Evolutionary conservation across 495 filamentous ascomycete genomes (phyloP), one percentile per base, ranked within the genome.

Genomic region (Acidiella bohemica): DNA sequence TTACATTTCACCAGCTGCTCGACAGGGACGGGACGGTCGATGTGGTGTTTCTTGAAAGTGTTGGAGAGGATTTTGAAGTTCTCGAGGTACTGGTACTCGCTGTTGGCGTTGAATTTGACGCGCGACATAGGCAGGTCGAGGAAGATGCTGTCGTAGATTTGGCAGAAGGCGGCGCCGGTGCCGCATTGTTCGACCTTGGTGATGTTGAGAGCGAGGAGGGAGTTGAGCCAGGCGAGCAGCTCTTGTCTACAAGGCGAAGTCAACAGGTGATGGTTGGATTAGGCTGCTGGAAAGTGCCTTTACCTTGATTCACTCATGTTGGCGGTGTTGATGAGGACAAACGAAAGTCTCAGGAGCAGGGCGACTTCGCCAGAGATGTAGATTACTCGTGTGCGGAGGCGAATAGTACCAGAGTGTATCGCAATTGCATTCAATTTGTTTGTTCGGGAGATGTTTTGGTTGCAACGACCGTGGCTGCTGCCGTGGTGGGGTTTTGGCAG

Each of bases 121-220:
- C 81, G 78, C 28, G 78, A 72, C 90, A 97, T 96, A 42, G 90
- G 85, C 21, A 97, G 75, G 64, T 97, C 90, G 64, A 76, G 80
- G 69, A 80, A 96, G 58, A 97, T 94, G 57, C 84, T 93, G 60
- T 97, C 90, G 60, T 94, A 93, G 49, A 97, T 67, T 64, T 97
- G 90, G 66, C 90, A 96, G 49, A 94, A 69, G 24, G 88, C 87
- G 55, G 90, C 92, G 60, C 90, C 90, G 52, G 90, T 96, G 53
- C 90, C 90, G 63, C 90, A 95, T 70, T 97, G 92, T 64, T 97
- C 90, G 58, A 97, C 81, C 64, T 93, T 95, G 58, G 88, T 95
- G 42, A 97, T 75, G 65, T 96, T 96, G 50, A 96, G 75, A 67
- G 93, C 83, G 40, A 97, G 76, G 37, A 96, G 84, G 71, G 81